phyloP scores from a whole-genome alignment of 768 basidiomycete species.

The Naganishia friedmannii region DNA sequence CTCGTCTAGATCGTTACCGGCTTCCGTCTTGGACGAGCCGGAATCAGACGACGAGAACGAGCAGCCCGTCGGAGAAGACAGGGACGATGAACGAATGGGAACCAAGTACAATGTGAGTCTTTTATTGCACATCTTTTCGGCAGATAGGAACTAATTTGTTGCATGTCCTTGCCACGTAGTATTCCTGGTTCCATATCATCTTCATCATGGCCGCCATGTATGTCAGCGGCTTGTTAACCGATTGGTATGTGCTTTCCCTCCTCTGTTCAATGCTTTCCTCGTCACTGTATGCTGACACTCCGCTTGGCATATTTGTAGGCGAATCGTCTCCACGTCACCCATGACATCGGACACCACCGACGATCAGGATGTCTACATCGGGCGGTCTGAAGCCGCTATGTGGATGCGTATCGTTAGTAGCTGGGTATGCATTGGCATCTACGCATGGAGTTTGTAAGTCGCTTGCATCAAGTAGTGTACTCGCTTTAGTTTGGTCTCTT shows the following conservation, averaged over 20 bases:
- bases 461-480: neutral
- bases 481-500: neutral
- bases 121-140: neutral
- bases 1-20: slow-evolving; percentile 74
- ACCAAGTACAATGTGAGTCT: slow-evolving; percentile 84
- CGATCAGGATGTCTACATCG: slow-evolving; percentile 71
- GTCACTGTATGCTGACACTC: slow-evolving; percentile 1
- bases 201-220: slow-evolving; percentile 97
- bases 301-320: slow-evolving; percentile 38
- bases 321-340: slow-evolving; percentile 49
- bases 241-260: slow-evolving; percentile 68
- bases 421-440: slow-evolving; percentile 70
- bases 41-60: slow-evolving; percentile 64
- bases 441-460: slow-evolving; percentile 50
- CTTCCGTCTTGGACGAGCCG: slow-evolving; percentile 77
- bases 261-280: slow-evolving; percentile 1
- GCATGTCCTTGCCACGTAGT: slow-evolving; percentile 57
- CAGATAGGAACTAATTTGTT: neutral
- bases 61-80: slow-evolving; percentile 61
- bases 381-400: slow-evolving; percentile 93
- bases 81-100: slow-evolving; percentile 89
- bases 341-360: slow-evolving; percentile 33
- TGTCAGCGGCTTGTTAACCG: slow-evolving; percentile 91
- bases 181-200: slow-evolving; percentile 98
- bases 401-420: slow-evolving; percentile 98